Base-by-base conservation (phyloP, 306 rosid genomes). In the Quercus berberidifolia region DNA sequence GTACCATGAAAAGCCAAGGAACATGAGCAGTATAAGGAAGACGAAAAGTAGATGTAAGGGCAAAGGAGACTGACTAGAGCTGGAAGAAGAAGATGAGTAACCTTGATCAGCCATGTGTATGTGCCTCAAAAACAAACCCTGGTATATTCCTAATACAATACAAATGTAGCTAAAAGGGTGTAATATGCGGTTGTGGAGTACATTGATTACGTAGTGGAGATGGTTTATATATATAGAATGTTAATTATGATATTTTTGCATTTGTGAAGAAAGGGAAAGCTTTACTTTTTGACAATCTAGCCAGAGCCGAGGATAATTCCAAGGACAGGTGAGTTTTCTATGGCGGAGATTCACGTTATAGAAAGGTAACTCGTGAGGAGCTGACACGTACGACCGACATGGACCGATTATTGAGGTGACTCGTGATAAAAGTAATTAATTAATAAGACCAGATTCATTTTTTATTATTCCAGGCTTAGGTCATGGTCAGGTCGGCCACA, bases 1-100 rank as follows among this genome's bases (percentile, higher is more conserved):
- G 82, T 90, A 87, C 93, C 91, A 92, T n/a, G 97, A 86, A 43
- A 90, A 78, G 1, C 88, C 83, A 43, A 90, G 65, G 73, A 92
- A 87, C 79, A 77, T 87, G 67, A 83, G 69, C 26, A 92, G 86
- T 72, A 88, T 86, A 1, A 89, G 79, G 3, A 90, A 77, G 87
- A 92, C 87, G 85, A 89, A 82, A 21, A 87, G 85, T 0, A 92
- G 85, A 49, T 92, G 97, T 3, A 90, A 33, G 33, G 95, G 93
- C 26, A 88, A 20, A 80, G 88, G 20, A 18, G 91, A 35, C 51
- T 85, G 71, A 57, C 60, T 69, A 4, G 90, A 86, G 72, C 74
- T 82, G 31, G 81, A 82, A 21, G 82, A 79, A 51, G 82, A 74
- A 33, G 74, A 73, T 5, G 82, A 55, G 31, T 63, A 20, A 5